Conservation (phyloP, 2,329 filamentous ascomycete genomes). For the Scedosporium aurantiacum region DNA sequence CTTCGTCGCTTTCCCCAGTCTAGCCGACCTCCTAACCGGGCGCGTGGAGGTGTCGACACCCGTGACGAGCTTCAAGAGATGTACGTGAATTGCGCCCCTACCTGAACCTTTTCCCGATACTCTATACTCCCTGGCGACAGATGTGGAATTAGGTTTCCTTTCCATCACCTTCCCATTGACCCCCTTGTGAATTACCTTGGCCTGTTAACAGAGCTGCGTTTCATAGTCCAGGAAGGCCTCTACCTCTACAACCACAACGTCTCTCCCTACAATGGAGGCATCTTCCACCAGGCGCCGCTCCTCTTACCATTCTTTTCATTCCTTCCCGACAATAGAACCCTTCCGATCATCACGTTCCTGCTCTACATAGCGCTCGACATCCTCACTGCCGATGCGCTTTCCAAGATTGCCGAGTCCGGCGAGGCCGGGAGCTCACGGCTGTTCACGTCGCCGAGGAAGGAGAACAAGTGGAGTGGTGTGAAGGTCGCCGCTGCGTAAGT, state of each 20-base stretch:
- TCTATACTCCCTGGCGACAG: no score
- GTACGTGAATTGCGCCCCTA: slow-evolving; percentile 41
- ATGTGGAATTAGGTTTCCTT: not conserved
- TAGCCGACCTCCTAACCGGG: slow-evolving; percentile 76
- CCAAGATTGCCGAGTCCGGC: slow-evolving; percentile 69
- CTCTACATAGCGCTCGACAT: slow-evolving; percentile 76
- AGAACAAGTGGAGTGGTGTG: slow-evolving; percentile 62
- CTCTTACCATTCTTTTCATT: slow-evolving; percentile 86
- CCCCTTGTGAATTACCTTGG: not conserved
- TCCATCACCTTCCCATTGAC: slow-evolving; percentile 1
- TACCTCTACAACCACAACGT: slow-evolving; percentile 95
- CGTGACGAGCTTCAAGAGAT: slow-evolving; percentile 93
- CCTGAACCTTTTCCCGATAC: not conserved
- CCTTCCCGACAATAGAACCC: slow-evolving; percentile 56
- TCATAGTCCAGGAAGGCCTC: slow-evolving; percentile 80
- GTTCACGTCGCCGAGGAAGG: slow-evolving; percentile 68
- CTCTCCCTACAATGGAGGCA: slow-evolving; percentile 92
- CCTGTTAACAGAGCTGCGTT: slow-evolving; percentile 4
- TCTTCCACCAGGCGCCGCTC: slow-evolving; percentile 71
- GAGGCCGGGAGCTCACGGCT: slow-evolving; percentile 63
- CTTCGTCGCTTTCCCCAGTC: slow-evolving; percentile 67
- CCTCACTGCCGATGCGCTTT: slow-evolving; percentile 68
- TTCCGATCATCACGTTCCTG: slow-evolving; percentile 64
- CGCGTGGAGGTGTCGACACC: slow-evolving; percentile 96
- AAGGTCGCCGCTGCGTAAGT: slow-evolving; percentile 69